Percentiles rank a stretch among this genome's conserved stretches.
These are phyloP conservation scores for Dictyophora rubrovolvata DNA, from an alignment of 768 basidiomycete genomes.

Conservation along the genomic window DNA sequence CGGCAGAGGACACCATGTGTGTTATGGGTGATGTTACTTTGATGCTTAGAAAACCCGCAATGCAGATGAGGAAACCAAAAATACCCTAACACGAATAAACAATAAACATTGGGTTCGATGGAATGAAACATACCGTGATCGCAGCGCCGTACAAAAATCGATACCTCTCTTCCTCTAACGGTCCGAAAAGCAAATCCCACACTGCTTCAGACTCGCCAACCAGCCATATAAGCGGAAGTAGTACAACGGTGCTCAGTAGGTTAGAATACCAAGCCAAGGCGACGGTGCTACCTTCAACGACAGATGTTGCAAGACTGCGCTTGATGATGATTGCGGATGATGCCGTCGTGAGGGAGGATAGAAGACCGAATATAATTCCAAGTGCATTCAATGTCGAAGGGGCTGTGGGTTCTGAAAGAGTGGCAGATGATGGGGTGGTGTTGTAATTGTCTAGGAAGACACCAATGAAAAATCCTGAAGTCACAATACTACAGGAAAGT, in stretches of 20 bases:
- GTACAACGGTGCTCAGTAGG: slow-evolving; percentile 58
- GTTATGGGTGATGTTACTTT: slow-evolving; percentile 97
- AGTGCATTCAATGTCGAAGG: neutral
- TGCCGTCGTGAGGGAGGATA: slow-evolving; percentile 79
- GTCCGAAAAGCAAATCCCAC: slow-evolving; percentile 44
- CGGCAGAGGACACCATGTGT: slow-evolving; percentile 94
- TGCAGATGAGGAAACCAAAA: slow-evolving; percentile 89
- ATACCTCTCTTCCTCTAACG: slow-evolving; percentile 34
- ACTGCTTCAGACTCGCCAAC: slow-evolving; percentile 67
- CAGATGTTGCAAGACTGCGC: slow-evolving; percentile 45
- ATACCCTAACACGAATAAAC: slow-evolving; percentile 41
- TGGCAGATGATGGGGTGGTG: slow-evolving; percentile 17
- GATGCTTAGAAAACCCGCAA: slow-evolving; percentile 88
- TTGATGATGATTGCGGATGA: slow-evolving; percentile 94
- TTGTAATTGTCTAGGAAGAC: slow-evolving; percentile 60
- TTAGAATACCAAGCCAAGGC: slow-evolving; percentile 91
- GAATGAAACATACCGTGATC: slow-evolving; percentile 52
- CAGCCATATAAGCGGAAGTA: slow-evolving; percentile 64
- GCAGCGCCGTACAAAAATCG: slow-evolving; percentile 73
- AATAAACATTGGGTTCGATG: neutral
- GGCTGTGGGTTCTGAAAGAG: slow-evolving; percentile 10
- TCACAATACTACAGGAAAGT: slow-evolving; percentile 69
- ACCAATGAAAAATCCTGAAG: slow-evolving; percentile 84
- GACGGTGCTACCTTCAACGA: slow-evolving; percentile 78
- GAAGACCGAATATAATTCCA: slow-evolving; percentile 73